Conservation (phyloP, 73 alveolate genomes). For the Paramecium caudatum region DNA sequence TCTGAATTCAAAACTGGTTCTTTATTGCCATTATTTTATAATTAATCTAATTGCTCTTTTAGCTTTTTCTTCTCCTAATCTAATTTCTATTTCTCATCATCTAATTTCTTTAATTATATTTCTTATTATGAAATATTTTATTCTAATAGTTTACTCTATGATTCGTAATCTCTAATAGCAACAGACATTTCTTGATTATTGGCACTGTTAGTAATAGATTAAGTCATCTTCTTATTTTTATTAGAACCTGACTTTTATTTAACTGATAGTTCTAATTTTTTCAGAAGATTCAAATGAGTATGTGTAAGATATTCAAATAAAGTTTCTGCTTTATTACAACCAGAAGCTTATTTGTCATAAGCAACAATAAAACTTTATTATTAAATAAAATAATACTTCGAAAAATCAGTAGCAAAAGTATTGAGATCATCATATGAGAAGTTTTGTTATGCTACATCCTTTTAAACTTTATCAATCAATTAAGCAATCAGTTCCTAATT, state of each 20-base stretch:
- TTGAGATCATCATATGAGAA: neutral
- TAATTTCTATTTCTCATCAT: slow-evolving; percentile 14
- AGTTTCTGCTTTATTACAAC: slow-evolving; percentile 34
- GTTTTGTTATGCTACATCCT: slow-evolving; percentile 14
- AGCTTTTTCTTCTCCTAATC: slow-evolving; percentile 18
- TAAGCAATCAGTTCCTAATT: slow-evolving; percentile 47
- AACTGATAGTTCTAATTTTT: slow-evolving; percentile 53
- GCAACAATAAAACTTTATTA: neutral
- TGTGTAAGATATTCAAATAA: slow-evolving; percentile 18
- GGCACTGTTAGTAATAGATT: neutral
- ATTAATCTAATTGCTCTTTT: neutral
- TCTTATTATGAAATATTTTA: slow-evolving; percentile 65
- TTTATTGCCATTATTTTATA: neutral
- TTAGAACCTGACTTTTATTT: slow-evolving; percentile 33
- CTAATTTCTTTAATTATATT: slow-evolving; percentile 26
- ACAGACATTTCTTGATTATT: slow-evolving; percentile 1
- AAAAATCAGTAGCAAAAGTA: neutral
- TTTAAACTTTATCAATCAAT: neutral
- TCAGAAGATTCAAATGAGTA: slow-evolving; percentile 21
- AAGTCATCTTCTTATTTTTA: slow-evolving; percentile 30
- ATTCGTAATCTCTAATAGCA: neutral
- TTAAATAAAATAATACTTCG: neutral
- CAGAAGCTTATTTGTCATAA: slow-evolving; percentile 29
- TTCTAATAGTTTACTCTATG: slow-evolving; percentile 54
- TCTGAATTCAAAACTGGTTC: no score